Evolutionary conservation across 1,284 basidiomycete genomes (phyloP), one percentile per base, ranked within the genome.

Genomic region (Apiotrichum gamsii): DNA sequence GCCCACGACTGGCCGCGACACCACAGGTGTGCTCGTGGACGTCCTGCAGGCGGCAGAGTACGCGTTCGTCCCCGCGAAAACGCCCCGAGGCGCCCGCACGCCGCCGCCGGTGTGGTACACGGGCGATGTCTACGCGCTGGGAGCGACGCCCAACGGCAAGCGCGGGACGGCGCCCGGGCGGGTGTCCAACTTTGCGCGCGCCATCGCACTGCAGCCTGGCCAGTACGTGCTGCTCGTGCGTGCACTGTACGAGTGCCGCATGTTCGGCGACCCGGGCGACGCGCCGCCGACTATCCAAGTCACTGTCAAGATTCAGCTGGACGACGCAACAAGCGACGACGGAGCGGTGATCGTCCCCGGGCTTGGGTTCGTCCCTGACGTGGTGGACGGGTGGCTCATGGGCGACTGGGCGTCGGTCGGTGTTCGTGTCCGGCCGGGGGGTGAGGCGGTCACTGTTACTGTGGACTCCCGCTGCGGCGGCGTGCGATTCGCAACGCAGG

Each of bases 121-220:
- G 8, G 70, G 65, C 11, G 70, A 73, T 49, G 50, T 72, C 8
- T 73, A 73, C 51, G 57, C 51, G 5, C 70, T 62, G 39, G 64
- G 61, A 2, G 47, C 41, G 10, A 51, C 57, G 10, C 43, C 54
- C 11, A 16, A 47, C 4, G 51, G 49, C n/a, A n/a, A 21, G 16
- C 39, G 28, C 3, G 37, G 34, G 16, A 36, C 18, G 16, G 30
- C 18, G 10, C 10, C 18, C 18, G n/a, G 24, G 6, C 6, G 29
- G 5, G 37, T 33, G 4, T 65, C 65, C 2, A 59, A 59, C 37
- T 59, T 65, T 41, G 64, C 66, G 11, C 34, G 62, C n/a, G 45
- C 48, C 0, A 23, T 71, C 20, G 11, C 39, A 0, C 47, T 71
- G 3, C 13, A 8, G 2, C 57, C 65, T 0, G 69, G 69, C 4